These are phyloP conservation scores for Apiotrichum montevideense DNA, from an alignment of 1,284 basidiomycete species.

Conservation along the genomic window DNA sequence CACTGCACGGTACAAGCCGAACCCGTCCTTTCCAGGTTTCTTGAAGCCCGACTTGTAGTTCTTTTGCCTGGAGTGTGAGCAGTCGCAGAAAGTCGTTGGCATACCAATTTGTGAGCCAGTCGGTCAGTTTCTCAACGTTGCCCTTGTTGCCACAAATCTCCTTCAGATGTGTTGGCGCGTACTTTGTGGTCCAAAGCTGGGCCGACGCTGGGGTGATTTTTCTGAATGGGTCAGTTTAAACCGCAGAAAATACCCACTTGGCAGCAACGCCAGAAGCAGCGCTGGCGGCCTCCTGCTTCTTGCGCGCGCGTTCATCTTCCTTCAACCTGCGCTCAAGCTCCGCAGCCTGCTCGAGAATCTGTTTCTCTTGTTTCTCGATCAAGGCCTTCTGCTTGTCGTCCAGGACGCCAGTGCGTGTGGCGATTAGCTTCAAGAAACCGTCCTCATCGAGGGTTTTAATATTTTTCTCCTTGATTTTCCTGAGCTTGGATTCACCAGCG, in stretches of 20 bases:
- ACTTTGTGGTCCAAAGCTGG: slow-evolving; percentile 92
- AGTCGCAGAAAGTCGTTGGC: neutral
- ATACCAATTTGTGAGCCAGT: slow-evolving; percentile 83
- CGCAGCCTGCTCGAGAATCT: slow-evolving; percentile 56
- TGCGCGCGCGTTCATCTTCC: slow-evolving; percentile 58
- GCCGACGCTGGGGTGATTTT: slow-evolving; percentile 46
- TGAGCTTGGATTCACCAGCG: slow-evolving; percentile 81
- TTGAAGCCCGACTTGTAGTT: slow-evolving; percentile 74
- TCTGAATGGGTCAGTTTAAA: slow-evolving; percentile 25
- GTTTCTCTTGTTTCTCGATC: slow-evolving; percentile 64
- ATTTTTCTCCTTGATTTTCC: slow-evolving; percentile 64
- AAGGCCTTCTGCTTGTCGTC: slow-evolving; percentile 61
- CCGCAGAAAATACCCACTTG: no score
- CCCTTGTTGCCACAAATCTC: slow-evolving; percentile 95
- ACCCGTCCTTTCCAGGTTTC: slow-evolving; percentile 86
- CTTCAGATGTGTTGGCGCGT: slow-evolving; percentile 78
- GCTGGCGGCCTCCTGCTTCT: slow-evolving; percentile 54
- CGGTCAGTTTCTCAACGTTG: slow-evolving; percentile 76
- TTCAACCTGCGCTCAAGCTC: slow-evolving; percentile 64
- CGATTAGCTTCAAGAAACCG: slow-evolving; percentile 76
- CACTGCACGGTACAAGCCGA: slow-evolving; percentile 79
- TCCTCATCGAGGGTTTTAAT: slow-evolving; percentile 79
- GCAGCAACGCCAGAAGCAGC: no score
- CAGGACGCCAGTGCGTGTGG: slow-evolving; percentile 54
- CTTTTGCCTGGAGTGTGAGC: slow-evolving; percentile 54